Percentiles rank a stretch among this genome's conserved stretches.
Evolutionary conservation across 2,329 filamentous ascomycete genomes (phyloP).

Genomic region (Diplodia sapinea): DNA sequence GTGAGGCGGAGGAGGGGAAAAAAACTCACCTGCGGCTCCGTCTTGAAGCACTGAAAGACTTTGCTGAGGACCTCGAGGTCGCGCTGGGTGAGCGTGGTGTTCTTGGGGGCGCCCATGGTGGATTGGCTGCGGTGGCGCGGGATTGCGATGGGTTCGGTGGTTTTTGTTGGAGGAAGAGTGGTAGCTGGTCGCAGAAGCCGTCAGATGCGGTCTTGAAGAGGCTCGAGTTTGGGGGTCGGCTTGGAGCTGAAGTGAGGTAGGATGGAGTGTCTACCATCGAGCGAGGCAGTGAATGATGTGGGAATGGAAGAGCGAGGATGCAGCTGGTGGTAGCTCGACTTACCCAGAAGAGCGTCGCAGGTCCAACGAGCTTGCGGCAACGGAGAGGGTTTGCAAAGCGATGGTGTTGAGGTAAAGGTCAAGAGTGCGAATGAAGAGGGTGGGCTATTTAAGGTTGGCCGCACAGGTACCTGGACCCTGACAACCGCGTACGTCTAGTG

Average conservation of each 20-base stretch:
- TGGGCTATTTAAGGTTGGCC: neutral
- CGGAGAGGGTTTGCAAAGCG: neutral
- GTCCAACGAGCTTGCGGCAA: neutral
- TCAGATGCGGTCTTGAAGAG: neutral
- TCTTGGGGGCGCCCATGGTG: conserved; percentile 17
- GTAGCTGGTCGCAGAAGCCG: neutral
- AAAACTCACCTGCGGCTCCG: conserved; percentile 23
- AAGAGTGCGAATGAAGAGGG: neutral
- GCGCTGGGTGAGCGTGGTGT: neutral
- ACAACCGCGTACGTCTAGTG: neutral
- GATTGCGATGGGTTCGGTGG: neutral
- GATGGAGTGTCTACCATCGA: too few relatives aligned
- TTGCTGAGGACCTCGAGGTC: conserved; percentile 18
- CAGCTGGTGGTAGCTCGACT: neutral
- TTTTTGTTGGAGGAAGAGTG: neutral
- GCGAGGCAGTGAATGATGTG: neutral
- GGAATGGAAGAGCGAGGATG: neutral
- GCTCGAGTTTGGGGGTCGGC: neutral
- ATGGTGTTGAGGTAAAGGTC: neutral
- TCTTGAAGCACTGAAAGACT: conserved; percentile 27
- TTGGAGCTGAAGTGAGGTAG: neutral
- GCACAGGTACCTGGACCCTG: conserved; percentile 4
- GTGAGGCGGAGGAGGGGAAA: neutral
- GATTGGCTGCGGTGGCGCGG: neutral
- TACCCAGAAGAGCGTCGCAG: neutral